Conservation (phyloP, 805 yeast species). For the Starmerella cellae region DNA sequence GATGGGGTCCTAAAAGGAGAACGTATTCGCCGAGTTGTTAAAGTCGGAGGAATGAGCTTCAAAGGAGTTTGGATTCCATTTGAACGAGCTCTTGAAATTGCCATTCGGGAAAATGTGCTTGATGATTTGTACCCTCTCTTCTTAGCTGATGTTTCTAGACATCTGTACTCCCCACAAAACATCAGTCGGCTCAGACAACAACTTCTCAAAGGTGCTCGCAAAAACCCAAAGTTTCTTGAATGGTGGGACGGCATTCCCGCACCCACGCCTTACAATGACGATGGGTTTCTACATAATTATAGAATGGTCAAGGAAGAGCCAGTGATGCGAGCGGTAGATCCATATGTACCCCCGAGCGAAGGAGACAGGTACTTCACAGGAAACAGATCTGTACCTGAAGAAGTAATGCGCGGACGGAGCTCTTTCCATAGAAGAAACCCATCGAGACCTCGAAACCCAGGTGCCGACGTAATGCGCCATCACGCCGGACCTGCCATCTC, state of each 20-base stretch:
- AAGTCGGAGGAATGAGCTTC: conserved; percentile 20
- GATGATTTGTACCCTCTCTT: conserved; percentile 21
- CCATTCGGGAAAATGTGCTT: conserved; percentile 13
- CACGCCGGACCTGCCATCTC: background rate
- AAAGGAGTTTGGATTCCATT: conserved; percentile 24
- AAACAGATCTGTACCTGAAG: too few species aligned
- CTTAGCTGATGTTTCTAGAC: conserved; percentile 19
- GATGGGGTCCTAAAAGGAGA: conserved; percentile 23
- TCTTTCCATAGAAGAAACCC: too few species aligned
- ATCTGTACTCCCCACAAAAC: conserved; percentile 27
- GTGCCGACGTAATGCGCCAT: too few species aligned
- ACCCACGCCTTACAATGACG: too few species aligned
- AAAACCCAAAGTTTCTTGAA: conserved; percentile 14
- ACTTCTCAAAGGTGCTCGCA: conserved; percentile 25
- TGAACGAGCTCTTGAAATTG: conserved; percentile 21
- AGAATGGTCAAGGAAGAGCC: too few species aligned
- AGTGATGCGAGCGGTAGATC: background rate
- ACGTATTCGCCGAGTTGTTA: conserved; percentile 20
- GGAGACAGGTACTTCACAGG: too few species aligned
- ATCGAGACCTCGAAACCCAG: too few species aligned
- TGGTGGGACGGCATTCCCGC: conserved; percentile 18
- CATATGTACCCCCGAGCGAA: background rate
- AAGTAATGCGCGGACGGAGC: too few species aligned
- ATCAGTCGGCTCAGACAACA: conserved; percentile 27
- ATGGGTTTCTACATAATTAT: too few species aligned